These are phyloP conservation scores for Calonectria pauciramosa DNA, from an alignment of 2,329 filamentous ascomycete species.

Conservation along the genomic window DNA sequence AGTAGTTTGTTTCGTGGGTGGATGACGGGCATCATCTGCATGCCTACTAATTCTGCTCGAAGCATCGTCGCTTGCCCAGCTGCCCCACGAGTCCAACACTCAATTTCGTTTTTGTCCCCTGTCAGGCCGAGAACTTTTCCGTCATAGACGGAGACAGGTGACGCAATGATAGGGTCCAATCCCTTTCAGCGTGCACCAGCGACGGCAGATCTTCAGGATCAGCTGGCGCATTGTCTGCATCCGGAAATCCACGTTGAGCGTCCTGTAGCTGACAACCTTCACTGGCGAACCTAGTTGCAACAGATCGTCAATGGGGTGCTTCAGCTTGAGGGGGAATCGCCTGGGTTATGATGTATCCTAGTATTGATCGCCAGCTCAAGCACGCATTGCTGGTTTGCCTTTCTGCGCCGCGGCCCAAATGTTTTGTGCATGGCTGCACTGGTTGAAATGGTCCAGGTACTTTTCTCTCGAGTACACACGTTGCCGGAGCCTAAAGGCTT, in stretches of 20 bases:
- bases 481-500: conserved; percentile 20
- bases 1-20: background rate
- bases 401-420: conserved; percentile 20
- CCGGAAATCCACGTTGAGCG: background rate
- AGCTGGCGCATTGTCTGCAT: conserved; percentile 1
- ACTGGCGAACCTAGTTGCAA: background rate
- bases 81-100: conserved; percentile 9
- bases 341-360: background rate
- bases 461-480: conserved; percentile 21
- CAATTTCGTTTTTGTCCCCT: background rate
- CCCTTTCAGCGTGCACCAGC: background rate
- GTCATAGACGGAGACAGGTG: conserved; percentile 1
- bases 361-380: conserved; percentile 12
- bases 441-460: conserved; percentile 23
- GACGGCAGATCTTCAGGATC: background rate
- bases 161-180: background rate
- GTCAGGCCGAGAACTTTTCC: background rate
- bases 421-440: conserved; percentile 9
- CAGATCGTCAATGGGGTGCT: background rate
- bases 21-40: conserved; percentile 7
- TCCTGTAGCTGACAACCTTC: background rate
- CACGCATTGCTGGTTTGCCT: conserved; percentile 1
- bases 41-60: background rate
- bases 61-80: background rate
- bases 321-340: background rate